Evolutionary conservation across 2,329 filamentous ascomycete species (phyloP), one percentile per base, ranked within the genome.

Genomic region (Helicocarpus griseus): DNA sequence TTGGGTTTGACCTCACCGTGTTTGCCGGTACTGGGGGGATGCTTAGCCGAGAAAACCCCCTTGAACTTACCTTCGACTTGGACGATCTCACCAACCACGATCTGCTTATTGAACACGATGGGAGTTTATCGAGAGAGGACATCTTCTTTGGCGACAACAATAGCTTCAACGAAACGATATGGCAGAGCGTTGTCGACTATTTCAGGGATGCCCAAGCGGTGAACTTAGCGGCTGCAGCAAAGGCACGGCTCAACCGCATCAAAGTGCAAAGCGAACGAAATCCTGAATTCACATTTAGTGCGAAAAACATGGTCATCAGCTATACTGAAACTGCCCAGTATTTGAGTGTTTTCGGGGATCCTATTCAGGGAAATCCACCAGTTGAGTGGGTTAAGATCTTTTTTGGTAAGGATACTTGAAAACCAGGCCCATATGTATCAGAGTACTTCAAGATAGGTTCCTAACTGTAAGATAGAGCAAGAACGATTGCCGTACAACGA

Each of bases 241-340:
- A 60, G 36, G 63, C 66, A 13, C 63, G 61, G 52, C 62, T 62
- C 36, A 62, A 61, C 43, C 63, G 67, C 1, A 58, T 66, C 28
- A 50, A 47, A 19, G 58, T 60, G 17, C 60, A 63, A 41, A 48
- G 52, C 39, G 53, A 38, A 26, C 58, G 54, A 41, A 64, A 67
- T 54, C 62, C 61, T n/a, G 60, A 60, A 19, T 68, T 68, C 57
- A 64, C 58, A 2, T 69, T 64, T 44, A 62, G 62, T 11, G 56
- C 60, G 7, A 56, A 62, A 13, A 61, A 68, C 41, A 61, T 64
- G 43, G 53, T 68, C 46, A 59, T 67, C 36, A 59, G 59, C n/a
- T 68, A 68, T 52, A 65, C 65, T 44, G 68, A 71, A 58, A 68
- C 65, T 2, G 64, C 65, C 0, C 52, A 70, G n/a, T 70, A 66